Conservation (phyloP, 164 flowering plant species). For the Hamamelis virginiana region DNA sequence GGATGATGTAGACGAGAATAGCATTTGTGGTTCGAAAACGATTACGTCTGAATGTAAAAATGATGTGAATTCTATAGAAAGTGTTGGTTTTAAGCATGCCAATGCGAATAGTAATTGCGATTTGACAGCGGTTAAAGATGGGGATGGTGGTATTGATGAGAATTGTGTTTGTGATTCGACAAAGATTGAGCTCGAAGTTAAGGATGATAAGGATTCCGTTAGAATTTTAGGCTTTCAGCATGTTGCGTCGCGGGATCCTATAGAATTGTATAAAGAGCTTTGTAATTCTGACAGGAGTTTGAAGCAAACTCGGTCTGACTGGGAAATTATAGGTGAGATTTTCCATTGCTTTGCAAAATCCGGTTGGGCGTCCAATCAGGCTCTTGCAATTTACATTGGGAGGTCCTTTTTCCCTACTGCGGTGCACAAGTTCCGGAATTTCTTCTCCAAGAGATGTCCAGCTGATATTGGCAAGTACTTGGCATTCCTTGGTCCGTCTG, state of each 20-base stretch:
- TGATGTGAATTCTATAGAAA: constrained; percentile 16
- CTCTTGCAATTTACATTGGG: constrained; percentile 81
- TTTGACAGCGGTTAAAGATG: constrained; percentile 8
- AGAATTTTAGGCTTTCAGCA: constrained; percentile 12
- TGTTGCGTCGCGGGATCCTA: constrained; percentile 51
- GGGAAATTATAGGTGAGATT: constrained; percentile 45
- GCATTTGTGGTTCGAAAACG: constrained; percentile 1
- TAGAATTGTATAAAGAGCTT: constrained; percentile 55
- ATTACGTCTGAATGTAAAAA: constrained; percentile 7
- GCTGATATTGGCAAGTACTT: constrained; percentile 47
- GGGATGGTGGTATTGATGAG: neutral
- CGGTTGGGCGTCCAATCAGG: constrained; percentile 83
- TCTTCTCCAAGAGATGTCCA: constrained; percentile 53
- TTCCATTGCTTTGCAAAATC: constrained; percentile 51
- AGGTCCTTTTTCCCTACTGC: constrained; percentile 76
- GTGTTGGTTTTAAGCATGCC: constrained; percentile 8
- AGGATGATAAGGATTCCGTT: constrained; percentile 7
- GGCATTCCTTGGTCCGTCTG: constrained; percentile 55
- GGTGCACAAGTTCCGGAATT: constrained; percentile 45
- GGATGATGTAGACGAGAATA: constrained; percentile 1
- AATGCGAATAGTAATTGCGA: constrained; percentile 2
- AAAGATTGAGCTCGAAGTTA: constrained; percentile 4
- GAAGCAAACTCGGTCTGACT: constrained; percentile 33
- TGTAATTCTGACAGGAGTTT: constrained; percentile 23
- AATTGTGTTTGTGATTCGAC: neutral